Evolutionary conservation across 495 filamentous ascomycete genomes (phyloP).

Genomic region (Penicillium goetzii): DNA sequence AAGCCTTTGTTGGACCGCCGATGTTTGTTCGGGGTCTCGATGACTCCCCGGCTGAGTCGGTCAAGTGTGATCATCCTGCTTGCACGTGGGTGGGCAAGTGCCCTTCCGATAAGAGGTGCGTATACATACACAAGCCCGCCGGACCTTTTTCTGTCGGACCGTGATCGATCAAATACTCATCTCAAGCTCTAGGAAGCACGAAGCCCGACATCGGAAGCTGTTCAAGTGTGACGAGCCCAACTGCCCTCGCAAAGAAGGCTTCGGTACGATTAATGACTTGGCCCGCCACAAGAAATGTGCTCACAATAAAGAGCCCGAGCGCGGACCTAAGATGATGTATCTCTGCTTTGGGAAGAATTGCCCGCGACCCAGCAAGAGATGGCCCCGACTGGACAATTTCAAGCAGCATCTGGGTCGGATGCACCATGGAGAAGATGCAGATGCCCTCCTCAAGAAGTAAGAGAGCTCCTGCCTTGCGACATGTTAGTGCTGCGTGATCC

Average conservation of each 20-base stretch:
- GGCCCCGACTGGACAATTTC: conserved; percentile 93
- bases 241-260: conserved; percentile 69
- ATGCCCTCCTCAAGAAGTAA: conserved; percentile 59
- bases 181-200: conserved; percentile 68
- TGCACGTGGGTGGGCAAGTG: conserved; percentile 48
- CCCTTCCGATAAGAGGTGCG: conserved; percentile 49
- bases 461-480: conserved; percentile 12
- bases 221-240: conserved; percentile 64
- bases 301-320: conserved; percentile 60
- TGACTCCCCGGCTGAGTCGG: conserved; percentile 29
- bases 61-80: conserved; percentile 41
- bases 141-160: background rate
- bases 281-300: conserved; percentile 72
- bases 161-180: conserved; percentile 11
- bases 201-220: conserved; percentile 73
- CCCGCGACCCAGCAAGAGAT: conserved; percentile 70
- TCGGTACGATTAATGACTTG: conserved; percentile 82
- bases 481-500: background rate
- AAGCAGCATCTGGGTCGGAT: conserved; percentile 81
- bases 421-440: conserved; percentile 62
- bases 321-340: conserved; percentile 61
- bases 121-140: conserved; percentile 13
- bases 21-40: conserved; percentile 21
- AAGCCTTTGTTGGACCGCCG: conserved; percentile 11
- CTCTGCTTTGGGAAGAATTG: conserved; percentile 69